Base-by-base conservation (phyloP, 1,139 yeast genomes). In the Candida glucosophila region DNA sequence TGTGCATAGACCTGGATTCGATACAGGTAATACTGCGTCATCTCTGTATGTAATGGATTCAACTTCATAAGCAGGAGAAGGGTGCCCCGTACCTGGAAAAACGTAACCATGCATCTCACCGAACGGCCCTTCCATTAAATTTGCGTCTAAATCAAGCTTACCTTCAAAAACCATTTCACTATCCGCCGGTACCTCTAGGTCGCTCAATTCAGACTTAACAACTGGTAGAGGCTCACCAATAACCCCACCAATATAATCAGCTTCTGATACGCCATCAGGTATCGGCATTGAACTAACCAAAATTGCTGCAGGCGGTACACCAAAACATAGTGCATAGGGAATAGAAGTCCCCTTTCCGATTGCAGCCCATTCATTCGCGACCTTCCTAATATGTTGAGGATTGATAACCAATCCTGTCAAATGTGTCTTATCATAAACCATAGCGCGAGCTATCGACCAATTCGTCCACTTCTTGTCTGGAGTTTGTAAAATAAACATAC, bases 261-360 rank as follows among this genome's bases (percentile, higher is more conserved):
- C 27, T 30, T 40, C 47, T 12, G 34, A 26, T n/a, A 22, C 39
- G 5, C 39, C 40, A 8, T 28, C 44, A 4, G 47, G 44, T 10
- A 42, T 34, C n/a, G 47, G 43, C 44, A 41, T 39, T 7, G 44
- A 39, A 15, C 36, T 27, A 5, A 35, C 40, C 19, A 41, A 22
- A 12, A 41, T 40, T 9, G 44, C 42, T n/a, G 44, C 44, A 5
- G 45, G 44, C 7, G 44, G 47, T 9, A 39, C 45, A 24, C 47
- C 47, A 26, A 42, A 42, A 22, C 40, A 34, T 19, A 42, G 28
- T 4, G 37, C 37, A 19, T 32, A 37, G 11, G 45, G 47, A 12
- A 41, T 30, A 8, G 30, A 19, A 15, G 26, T 21, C 5, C 28
- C 30, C 24, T 32, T 37, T 8, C 44, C 44, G 17, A 35, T 19